phyloP scores from a whole-genome alignment of 169 alveolate species.

The Plasmodium relictum region DNA sequence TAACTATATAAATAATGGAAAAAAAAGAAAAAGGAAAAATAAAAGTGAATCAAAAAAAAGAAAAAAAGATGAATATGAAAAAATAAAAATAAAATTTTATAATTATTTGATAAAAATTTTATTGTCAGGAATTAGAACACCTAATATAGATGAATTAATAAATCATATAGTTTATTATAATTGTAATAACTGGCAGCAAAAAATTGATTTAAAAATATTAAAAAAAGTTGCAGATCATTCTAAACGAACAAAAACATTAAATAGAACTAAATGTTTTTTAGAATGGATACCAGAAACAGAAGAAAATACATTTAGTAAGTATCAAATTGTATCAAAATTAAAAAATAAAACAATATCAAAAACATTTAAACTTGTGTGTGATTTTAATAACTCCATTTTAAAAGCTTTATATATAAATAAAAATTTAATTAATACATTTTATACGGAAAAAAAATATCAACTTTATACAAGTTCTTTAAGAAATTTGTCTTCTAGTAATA shows the following conservation, averaged over 20 bases:
- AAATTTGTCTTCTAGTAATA: constrained; percentile 2
- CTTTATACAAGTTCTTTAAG: not conserved
- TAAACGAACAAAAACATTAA: constrained; percentile 16
- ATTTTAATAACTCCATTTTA: constrained; percentile 54
- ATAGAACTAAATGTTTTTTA: constrained; percentile 49
- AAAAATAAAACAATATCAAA: constrained; percentile 48
- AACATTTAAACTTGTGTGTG: constrained; percentile 69
- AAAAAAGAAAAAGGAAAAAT: not conserved
- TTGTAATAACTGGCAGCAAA: constrained; percentile 62
- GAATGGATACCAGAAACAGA: constrained; percentile 68
- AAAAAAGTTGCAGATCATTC: constrained; percentile 22
- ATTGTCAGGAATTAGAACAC: constrained; percentile 56
- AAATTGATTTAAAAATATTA: constrained; percentile 35
- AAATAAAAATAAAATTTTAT: not conserved
- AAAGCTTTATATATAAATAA: constrained; percentile 67
- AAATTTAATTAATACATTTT: constrained; percentile 31
- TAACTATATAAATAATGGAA: not conserved
- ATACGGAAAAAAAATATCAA: not conserved
- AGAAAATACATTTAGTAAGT: constrained; percentile 62
- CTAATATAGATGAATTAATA: constrained; percentile 39
- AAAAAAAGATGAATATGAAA: constrained; percentile 3
- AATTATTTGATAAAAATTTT: constrained; percentile 26
- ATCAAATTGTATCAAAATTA: constrained; percentile 50
- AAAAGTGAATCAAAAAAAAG: not conserved
- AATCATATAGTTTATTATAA: constrained; percentile 50